These are phyloP conservation scores for Phlyctochytrium planicorne DNA, from an alignment of 192 early-diverging fungal species.

Conservation along the genomic window DNA sequence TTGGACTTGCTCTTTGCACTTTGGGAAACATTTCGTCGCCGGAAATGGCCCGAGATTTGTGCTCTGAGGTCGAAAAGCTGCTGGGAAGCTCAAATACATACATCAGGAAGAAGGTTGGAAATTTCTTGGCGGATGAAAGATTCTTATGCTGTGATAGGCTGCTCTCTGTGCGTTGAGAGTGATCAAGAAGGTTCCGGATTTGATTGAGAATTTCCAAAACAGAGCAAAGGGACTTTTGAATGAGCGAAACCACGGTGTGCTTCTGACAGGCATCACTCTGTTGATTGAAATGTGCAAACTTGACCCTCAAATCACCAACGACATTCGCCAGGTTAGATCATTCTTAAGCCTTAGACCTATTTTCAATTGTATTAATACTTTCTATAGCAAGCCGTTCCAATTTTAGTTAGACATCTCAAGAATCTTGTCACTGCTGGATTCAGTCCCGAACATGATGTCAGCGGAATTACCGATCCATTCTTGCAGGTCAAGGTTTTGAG, in stretches of 20 bases:
- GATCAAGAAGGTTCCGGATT: conserved; percentile 89
- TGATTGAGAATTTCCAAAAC: conserved; percentile 80
- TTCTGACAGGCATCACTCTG: conserved; percentile 87
- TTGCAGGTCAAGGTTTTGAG: conserved; percentile 92
- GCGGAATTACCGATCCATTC: conserved; percentile 96
- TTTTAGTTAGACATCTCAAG: conserved; percentile 85
- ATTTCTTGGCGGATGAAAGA: conserved; percentile 2
- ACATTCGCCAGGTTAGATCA: conserved; percentile 63
- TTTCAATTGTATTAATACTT: neutral
- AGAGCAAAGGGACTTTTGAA: conserved; percentile 71
- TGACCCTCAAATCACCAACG: conserved; percentile 63
- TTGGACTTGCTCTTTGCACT: conserved; percentile 96
- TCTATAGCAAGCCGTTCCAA: conserved; percentile 63
- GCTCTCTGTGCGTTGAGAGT: conserved; percentile 90
- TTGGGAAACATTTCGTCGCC: conserved; percentile 95
- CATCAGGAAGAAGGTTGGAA: conserved; percentile 87
- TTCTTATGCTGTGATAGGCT: conserved; percentile 66
- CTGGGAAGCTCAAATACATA: conserved; percentile 89
- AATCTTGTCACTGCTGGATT: conserved; percentile 81
- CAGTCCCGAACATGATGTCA: conserved; percentile 94
- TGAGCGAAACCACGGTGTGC: conserved; percentile 95
- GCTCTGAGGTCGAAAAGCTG: conserved; percentile 89
- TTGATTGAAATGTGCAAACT: conserved; percentile 85
- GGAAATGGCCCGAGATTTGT: conserved; percentile 94
- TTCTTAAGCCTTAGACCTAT: no score